phyloP scores from a whole-genome alignment of 768 basidiomycete genomes.

The Mycena sanguinolenta region DNA sequence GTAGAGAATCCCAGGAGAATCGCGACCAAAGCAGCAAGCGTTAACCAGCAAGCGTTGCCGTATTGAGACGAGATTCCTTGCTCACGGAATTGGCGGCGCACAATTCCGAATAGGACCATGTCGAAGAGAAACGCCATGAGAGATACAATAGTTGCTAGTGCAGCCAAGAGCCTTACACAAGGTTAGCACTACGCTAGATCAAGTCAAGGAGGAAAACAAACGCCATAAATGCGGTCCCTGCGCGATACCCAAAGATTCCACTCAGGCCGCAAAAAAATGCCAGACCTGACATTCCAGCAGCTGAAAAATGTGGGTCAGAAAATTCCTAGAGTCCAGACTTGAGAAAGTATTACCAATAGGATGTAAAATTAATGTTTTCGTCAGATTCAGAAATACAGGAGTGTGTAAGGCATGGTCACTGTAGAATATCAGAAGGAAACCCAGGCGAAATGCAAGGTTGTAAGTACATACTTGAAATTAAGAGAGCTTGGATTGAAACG shows the following conservation, averaged over 20 bases:
- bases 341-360: slow-evolving; percentile 70
- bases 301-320: slow-evolving; percentile 46
- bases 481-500: slow-evolving; percentile 46
- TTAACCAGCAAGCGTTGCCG: slow-evolving; percentile 89
- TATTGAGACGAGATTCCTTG: slow-evolving; percentile 64
- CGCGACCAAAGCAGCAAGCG: slow-evolving; percentile 78
- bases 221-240: slow-evolving; percentile 82
- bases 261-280: slow-evolving; percentile 79
- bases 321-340: slow-evolving; percentile 12
- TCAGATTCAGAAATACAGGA: slow-evolving; percentile 74
- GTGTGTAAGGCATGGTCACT: slow-evolving; percentile 65
- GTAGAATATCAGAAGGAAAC: slow-evolving; percentile 12
- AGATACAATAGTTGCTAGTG: slow-evolving; percentile 75
- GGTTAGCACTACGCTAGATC: not conserved
- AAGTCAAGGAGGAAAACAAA: slow-evolving; percentile 10
- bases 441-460: slow-evolving; percentile 39
- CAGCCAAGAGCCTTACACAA: slow-evolving; percentile 62
- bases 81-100: slow-evolving; percentile 68
- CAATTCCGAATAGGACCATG: slow-evolving; percentile 84
- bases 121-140: slow-evolving; percentile 82
- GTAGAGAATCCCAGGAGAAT: slow-evolving; percentile 78
- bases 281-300: slow-evolving; percentile 74
- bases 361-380: slow-evolving; percentile 80
- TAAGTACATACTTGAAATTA: slow-evolving; percentile 61
- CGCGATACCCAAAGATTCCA: slow-evolving; percentile 73